Base-by-base conservation (phyloP, 2,329 filamentous ascomycete species). In the Neonectria punicea region DNA sequence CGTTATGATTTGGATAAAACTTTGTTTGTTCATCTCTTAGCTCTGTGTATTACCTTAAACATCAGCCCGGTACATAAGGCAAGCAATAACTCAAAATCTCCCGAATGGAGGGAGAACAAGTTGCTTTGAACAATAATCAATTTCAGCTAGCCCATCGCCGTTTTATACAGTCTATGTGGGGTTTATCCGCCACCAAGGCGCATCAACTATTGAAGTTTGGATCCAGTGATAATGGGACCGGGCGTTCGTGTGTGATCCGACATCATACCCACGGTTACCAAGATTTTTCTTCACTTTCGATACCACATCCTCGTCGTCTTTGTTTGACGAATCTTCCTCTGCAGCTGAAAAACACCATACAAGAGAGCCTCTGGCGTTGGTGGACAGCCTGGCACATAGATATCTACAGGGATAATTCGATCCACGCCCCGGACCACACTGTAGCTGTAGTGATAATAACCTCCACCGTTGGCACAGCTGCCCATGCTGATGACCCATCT, bases 401-500 rank as follows among this genome's bases (percentile, higher is more conserved):
- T 49, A 14, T 49, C 46, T 16, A 49, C 46, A 10, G 46, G 46
- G 46, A 49, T 14, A 49, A 49, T 28, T 28, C 46, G 46, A 49
- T 49, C 46, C 4, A 49, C 46, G 8, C 46, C 46, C 9, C 46
- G 16, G 5, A 49, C 46, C 14, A 49, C 46, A 16, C 46, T 49
- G 8, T 49, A 49, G 46, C 46, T 49, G 14, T 49, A 49, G 25
- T 49, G 46, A 30, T 49, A 49, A n/a, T 49, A 49, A 3, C 46
- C 46, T 10, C 46, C 46, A 16, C 46, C 46, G 8, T 49, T 49
- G 3, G 46, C 46, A n/a, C 46, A 49, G 22, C 46, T 49, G 2
- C 46, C 46, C 46, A 49, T 49, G 46, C 46, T 49, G 14, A 49
- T 49, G 22, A 49, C 46, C 46, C 46, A 49, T 49, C 22, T 49